Conservation (phyloP, 1,139 yeast species). For the Taphrina communis region DNA sequence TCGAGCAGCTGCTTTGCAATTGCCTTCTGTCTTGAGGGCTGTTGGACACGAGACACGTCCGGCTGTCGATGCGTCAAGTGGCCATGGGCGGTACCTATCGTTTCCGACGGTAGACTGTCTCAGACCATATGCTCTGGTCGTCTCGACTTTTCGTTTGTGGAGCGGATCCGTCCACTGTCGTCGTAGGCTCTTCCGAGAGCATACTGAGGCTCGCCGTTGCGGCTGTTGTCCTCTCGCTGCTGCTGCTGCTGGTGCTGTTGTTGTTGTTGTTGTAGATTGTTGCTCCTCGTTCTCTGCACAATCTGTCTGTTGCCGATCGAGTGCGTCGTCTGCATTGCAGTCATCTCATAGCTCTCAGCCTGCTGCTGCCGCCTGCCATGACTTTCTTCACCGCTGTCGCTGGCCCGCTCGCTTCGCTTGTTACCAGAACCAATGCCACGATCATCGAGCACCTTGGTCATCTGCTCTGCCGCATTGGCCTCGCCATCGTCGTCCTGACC, state of each 20-base stretch:
- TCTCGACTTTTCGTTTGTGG: conserved; percentile 13
- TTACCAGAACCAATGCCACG: conserved; percentile 11
- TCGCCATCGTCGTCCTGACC: conserved; percentile 50
- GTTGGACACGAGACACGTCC: no score
- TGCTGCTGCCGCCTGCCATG: neutral
- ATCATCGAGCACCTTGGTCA: conserved; percentile 28
- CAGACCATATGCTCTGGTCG: conserved; percentile 14
- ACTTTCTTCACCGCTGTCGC: neutral
- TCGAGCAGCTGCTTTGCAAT: no score
- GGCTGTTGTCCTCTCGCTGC: conserved; percentile 14
- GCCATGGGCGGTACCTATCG: no score
- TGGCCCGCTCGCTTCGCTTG: neutral
- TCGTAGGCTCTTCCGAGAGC: conserved; percentile 17
- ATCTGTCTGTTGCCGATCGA: conserved; percentile 10
- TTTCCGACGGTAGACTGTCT: no score
- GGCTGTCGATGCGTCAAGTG: no score
- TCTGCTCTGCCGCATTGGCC: conserved; percentile 17
- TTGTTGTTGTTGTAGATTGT: conserved; percentile 5
- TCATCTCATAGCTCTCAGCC: conserved; percentile 4
- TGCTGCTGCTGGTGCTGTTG: neutral
- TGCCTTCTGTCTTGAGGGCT: no score
- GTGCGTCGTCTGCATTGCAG: conserved; percentile 12
- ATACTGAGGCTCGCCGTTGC: conserved; percentile 11
- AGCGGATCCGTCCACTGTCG: conserved; percentile 4
- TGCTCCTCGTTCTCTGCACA: conserved; percentile 6